Evolutionary conservation across 2,329 filamentous ascomycete species (phyloP).

Genomic region (Xylaria sp.): DNA sequence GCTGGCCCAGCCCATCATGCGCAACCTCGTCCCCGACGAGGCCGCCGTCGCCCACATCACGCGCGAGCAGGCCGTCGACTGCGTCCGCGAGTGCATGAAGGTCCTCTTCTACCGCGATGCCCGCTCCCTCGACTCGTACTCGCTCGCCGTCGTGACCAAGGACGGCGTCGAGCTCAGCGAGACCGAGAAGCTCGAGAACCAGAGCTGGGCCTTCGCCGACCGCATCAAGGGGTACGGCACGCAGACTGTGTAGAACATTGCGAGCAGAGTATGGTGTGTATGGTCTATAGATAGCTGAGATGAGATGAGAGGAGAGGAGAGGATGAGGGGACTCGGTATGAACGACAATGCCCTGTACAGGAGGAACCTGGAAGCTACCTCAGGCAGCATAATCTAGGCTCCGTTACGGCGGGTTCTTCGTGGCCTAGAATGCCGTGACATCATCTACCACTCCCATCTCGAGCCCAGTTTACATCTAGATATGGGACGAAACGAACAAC

Average conservation of each 20-base stretch:
- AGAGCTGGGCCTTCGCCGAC: constrained; percentile 99
- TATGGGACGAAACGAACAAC: background rate
- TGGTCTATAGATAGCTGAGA: background rate
- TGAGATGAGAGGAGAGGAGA: background rate
- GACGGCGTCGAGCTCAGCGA: constrained; percentile 88
- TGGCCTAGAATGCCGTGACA: constrained; percentile 1
- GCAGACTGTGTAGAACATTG: constrained; percentile 68
- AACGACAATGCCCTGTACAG: constrained; percentile 1
- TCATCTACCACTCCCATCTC: background rate
- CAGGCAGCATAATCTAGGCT: constrained; percentile 1
- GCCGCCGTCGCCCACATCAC: constrained; percentile 76
- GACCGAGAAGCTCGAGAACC: constrained; percentile 87
- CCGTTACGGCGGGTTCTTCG: background rate
- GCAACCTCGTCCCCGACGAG: constrained; percentile 86
- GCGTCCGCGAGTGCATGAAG: constrained; percentile 96
- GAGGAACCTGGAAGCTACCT: constrained; percentile 6
- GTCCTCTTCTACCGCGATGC: constrained; percentile 98
- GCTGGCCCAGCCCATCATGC: constrained; percentile 91
- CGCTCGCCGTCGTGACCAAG: constrained; percentile 88
- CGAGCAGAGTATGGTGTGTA: background rate
- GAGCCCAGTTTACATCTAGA: constrained; percentile 3
- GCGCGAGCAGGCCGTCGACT: constrained; percentile 80
- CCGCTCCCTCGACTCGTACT: constrained; percentile 90
- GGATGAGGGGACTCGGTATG: background rate
- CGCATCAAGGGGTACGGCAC: constrained; percentile 95